A percentile compares a stretch with the other conserved stretches of the same genome.
Conservation (phyloP, 139 green algal genomes). For the Chlamydomonas incerta region DNA sequence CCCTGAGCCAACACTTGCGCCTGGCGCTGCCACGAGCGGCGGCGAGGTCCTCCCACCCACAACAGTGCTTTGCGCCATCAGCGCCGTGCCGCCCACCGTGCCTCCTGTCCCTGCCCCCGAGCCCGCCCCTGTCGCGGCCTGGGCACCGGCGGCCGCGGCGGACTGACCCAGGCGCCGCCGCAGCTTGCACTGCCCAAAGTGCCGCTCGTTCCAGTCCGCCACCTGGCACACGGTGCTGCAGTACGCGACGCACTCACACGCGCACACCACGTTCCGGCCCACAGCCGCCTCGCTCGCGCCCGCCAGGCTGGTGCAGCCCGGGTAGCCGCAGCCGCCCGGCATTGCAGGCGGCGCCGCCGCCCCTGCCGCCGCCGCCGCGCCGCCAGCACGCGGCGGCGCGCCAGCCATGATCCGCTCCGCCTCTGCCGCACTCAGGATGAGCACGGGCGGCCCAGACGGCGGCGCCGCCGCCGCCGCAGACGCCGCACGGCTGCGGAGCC, state of each 20-base stretch:
- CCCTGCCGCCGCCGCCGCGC: not conserved
- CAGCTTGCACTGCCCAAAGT: not conserved
- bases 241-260: not conserved
- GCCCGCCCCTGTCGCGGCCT: no score
- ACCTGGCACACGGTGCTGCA: not conserved
- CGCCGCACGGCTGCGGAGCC: not conserved
- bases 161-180: no score
- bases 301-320: constrained; percentile 1
- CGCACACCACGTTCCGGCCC: not conserved
- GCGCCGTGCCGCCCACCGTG: no score
- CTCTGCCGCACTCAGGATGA: not conserved
- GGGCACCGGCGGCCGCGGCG: no score
- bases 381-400: not conserved
- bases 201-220: constrained; percentile 9
- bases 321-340: not conserved
- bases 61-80: no score
- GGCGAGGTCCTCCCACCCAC: no score
- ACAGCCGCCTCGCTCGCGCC: not conserved
- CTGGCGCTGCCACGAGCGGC: no score
- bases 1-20: no score
- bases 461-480: not conserved
- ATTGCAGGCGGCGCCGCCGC: not conserved
- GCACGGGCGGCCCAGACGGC: not conserved
- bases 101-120: no score
- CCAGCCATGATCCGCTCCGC: not conserved